Base-by-base conservation (phyloP, 164 flowering plant genomes). In the Amborella trichopoda region DNA sequence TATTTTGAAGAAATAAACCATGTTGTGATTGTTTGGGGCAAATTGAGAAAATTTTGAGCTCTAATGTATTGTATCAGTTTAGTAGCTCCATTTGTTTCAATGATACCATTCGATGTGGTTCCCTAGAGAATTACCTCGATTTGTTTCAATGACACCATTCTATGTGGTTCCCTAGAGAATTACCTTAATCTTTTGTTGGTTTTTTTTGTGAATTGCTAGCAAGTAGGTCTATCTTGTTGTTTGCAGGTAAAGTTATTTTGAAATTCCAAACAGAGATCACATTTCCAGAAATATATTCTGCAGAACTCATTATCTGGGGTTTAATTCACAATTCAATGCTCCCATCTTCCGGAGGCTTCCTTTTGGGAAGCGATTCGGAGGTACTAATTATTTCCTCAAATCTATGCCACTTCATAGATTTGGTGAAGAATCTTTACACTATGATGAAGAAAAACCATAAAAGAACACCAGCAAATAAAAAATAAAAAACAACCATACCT, bases 221-320 rank as follows among this genome's bases (percentile, higher is more conserved):
- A 55, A 48, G 58, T 56, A 71, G 69, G 51, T 28, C 33, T 46
- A 40, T 64, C 74, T 34, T 45, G 58, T 48, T 82, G 89, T 54
- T 62, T 78, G 54, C 71, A 76, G 46, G 56, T 73, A 36, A 69
- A 55, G 55, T 45, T 60, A 56, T 40, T 26, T 48, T 75, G 26
- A 55, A 61, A 44, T 32, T 34, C 53, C 68, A 65, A 30, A 66
- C 59, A 18, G 74, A 59, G 48, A 67, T 86, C 28, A 70, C 71
- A 19, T 65, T 77, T 28, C 64, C 76, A 49, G 81, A 90, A 56
- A 46, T 76, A 3, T 90, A 82, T 62, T 83, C 85, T 33, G 82
- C 71, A 55, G 85, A 85, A 70, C 55, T 70, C 19, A 53, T 59
- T 5, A 56, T 65, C 49, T 52, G 74, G 66, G 87, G 93, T 44